These are phyloP conservation scores for Immersiella caudata DNA, from an alignment of 495 filamentous ascomycete genomes.

Conservation along the genomic window DNA sequence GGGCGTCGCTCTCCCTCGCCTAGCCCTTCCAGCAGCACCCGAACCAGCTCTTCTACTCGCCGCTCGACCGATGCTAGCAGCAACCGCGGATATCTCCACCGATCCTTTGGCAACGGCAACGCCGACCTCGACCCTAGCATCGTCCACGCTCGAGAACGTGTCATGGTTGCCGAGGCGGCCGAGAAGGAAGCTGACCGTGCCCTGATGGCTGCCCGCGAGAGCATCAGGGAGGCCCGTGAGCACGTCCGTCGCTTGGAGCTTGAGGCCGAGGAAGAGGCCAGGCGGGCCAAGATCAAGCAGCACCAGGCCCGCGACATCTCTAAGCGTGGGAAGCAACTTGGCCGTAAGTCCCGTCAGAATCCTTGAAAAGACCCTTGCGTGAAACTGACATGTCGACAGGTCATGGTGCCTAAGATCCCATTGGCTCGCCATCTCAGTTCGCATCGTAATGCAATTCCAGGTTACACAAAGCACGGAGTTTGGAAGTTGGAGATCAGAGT, in stretches of 20 bases:
- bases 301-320: constrained; percentile 62
- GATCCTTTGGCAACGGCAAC: constrained; percentile 49
- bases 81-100: constrained; percentile 38
- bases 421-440: background rate
- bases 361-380: background rate
- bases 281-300: constrained; percentile 66
- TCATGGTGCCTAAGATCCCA: constrained; percentile 10
- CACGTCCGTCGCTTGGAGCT: constrained; percentile 64
- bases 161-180: constrained; percentile 60
- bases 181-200: constrained; percentile 67
- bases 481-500: background rate
- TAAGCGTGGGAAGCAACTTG: constrained; percentile 67
- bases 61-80: constrained; percentile 28
- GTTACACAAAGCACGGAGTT: background rate
- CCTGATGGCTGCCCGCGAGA: constrained; percentile 55
- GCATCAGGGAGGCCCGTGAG: constrained; percentile 63
- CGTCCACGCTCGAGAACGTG: constrained; percentile 57
- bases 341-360: constrained; percentile 52
- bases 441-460: background rate
- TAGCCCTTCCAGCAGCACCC: constrained; percentile 35
- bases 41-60: constrained; percentile 27
- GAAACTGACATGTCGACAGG: constrained; percentile 12
- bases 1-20: constrained; percentile 52
- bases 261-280: constrained; percentile 64
- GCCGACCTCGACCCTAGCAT: constrained; percentile 61